A percentile compares a stretch with the other conserved stretches of the same genome.
These are phyloP conservation scores for Colletotrichum godetiae DNA, from an alignment of 2,329 filamentous ascomycete genomes.

Conservation along the genomic window DNA sequence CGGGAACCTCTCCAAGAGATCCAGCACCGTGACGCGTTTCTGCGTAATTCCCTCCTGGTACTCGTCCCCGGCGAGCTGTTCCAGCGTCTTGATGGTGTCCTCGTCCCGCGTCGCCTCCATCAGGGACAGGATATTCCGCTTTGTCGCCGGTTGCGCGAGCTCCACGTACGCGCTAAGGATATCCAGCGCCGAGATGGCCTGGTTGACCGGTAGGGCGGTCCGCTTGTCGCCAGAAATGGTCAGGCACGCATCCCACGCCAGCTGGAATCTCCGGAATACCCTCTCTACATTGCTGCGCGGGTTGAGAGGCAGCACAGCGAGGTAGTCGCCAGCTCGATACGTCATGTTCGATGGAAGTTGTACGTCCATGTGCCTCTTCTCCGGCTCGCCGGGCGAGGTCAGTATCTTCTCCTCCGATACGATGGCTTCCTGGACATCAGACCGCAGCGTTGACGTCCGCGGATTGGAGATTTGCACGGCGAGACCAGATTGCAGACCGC, in stretches of 20 bases:
- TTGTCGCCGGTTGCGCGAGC: slow-evolving; percentile 77
- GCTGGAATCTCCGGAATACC: slow-evolving; percentile 72
- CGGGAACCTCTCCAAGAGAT: slow-evolving; percentile 69
- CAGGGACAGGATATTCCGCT: slow-evolving; percentile 56
- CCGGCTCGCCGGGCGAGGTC: slow-evolving; percentile 58
- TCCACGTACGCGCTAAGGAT: slow-evolving; percentile 79
- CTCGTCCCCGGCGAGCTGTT: slow-evolving; percentile 48
- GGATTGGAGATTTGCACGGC: slow-evolving; percentile 64
- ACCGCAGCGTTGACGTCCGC: slow-evolving; percentile 66
- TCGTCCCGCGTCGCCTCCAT: slow-evolving; percentile 46
- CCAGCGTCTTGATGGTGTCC: slow-evolving; percentile 44
- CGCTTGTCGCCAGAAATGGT: slow-evolving; percentile 66
- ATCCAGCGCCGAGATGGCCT: slow-evolving; percentile 69
- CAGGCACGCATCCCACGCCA: slow-evolving; percentile 77
- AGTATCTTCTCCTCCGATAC: slow-evolving; percentile 64
- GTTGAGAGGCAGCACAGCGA: slow-evolving; percentile 80
- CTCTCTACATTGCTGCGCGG: slow-evolving; percentile 69
- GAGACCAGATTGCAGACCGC: slow-evolving; percentile 42
- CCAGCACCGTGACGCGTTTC: slow-evolving; percentile 67
- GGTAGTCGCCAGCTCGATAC: slow-evolving; percentile 81
- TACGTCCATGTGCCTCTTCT: slow-evolving; percentile 75
- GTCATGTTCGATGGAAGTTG: slow-evolving; percentile 73
- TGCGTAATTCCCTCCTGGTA: slow-evolving; percentile 53
- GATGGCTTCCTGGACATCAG: slow-evolving; percentile 69
- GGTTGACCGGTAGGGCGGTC: slow-evolving; percentile 65